phyloP scores from a whole-genome alignment of 1,284 basidiomycete genomes.

The Moesziomyces globuligerus region DNA sequence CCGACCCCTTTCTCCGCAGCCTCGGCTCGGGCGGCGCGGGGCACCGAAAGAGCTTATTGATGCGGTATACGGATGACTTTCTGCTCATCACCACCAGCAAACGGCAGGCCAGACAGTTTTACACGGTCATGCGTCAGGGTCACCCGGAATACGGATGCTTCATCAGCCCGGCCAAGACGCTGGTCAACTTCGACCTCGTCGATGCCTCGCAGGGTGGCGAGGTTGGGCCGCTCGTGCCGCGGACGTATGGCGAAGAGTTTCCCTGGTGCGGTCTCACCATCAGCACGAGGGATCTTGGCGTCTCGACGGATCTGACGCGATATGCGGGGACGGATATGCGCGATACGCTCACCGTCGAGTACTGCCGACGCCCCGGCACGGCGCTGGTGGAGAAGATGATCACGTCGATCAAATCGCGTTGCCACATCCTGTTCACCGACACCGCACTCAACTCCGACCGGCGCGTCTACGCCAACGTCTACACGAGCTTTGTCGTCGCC shows the following conservation, averaged over 20 bases:
- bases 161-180: slow-evolving; percentile 86
- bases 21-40: slow-evolving; percentile 67
- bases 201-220: slow-evolving; percentile 69
- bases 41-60: slow-evolving; percentile 37
- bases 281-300: slow-evolving; percentile 44
- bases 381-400: slow-evolving; percentile 62
- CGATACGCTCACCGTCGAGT: slow-evolving; percentile 66
- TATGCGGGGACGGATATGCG: slow-evolving; percentile 55
- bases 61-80: slow-evolving; percentile 94
- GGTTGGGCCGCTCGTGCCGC: slow-evolving; percentile 47
- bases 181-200: slow-evolving; percentile 83
- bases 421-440: slow-evolving; percentile 81
- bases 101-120: slow-evolving; percentile 76
- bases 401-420: slow-evolving; percentile 48
- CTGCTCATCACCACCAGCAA: slow-evolving; percentile 82
- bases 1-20: slow-evolving; percentile 72
- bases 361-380: slow-evolving; percentile 52
- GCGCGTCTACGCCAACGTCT: slow-evolving; percentile 81
- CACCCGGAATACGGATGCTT: slow-evolving; percentile 84
- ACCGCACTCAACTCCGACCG: slow-evolving; percentile 75
- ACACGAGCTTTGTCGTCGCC: slow-evolving; percentile 83
- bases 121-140: slow-evolving; percentile 83
- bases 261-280: slow-evolving; percentile 65
- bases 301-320: slow-evolving; percentile 54
- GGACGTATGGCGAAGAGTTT: slow-evolving; percentile 50